Conservation (phyloP, 345 rosid species). For the Eutrema heterophyllum region DNA sequence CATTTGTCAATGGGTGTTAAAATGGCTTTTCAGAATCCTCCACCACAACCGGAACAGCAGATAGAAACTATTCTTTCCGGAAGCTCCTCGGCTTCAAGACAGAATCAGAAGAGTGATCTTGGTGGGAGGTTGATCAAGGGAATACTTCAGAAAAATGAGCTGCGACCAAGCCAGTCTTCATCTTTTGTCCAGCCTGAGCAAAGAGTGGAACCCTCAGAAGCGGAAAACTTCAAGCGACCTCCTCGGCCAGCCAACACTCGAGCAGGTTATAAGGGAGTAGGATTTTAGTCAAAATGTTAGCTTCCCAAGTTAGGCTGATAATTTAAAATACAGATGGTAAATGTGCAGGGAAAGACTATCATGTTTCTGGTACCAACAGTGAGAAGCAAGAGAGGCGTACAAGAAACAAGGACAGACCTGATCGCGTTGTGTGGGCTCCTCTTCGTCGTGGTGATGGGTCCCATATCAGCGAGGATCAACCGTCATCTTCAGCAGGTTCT, state of each 20-base stretch:
- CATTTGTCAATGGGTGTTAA: neutral
- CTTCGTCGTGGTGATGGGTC: conserved; percentile 54
- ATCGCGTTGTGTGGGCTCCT: conserved; percentile 67
- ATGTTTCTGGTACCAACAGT: conserved; percentile 34
- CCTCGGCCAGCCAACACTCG: conserved; percentile 32
- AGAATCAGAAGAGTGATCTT: conserved; percentile 39
- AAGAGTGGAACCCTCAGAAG: conserved; percentile 33
- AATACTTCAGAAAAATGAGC: conserved; percentile 46
- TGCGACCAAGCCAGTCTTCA: no score
- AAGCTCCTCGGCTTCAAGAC: conserved; percentile 35
- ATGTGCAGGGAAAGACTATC: conserved; percentile 41
- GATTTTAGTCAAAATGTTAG: conserved; percentile 16
- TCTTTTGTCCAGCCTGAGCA: conserved; percentile 35
- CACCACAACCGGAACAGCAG: conserved; percentile 29
- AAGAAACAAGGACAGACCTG: conserved; percentile 67
- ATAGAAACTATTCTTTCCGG: conserved; percentile 28
- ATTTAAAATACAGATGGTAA: conserved; percentile 33
- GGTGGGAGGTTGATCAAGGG: conserved; percentile 49
- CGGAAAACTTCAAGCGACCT: conserved; percentile 36
- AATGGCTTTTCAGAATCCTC: conserved; percentile 34
- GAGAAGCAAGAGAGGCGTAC: conserved; percentile 51
- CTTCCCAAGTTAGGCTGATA: neutral
- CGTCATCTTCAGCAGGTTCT: conserved; percentile 41
- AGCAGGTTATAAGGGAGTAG: conserved; percentile 30
- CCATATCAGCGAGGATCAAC: conserved; percentile 41